Evolutionary conservation across 805 yeast species (phyloP).

Genomic region (Maudiozyma bulderi): DNA sequence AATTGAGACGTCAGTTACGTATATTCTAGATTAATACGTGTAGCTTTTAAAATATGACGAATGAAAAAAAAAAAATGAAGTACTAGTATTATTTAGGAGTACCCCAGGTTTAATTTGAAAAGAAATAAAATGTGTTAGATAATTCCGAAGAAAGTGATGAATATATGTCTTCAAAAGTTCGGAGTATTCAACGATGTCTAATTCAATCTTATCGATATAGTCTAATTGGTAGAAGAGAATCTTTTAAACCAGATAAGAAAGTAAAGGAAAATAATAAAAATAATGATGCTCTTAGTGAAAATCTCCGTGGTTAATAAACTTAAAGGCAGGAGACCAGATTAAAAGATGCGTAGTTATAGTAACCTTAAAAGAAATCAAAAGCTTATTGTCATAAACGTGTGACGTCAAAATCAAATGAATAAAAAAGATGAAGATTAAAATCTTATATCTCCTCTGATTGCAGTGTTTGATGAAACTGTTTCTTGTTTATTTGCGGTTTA

Average conservation of each 20-base stretch:
- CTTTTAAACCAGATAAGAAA: too few relatives aligned
- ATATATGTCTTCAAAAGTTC: not conserved
- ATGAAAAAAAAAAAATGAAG: not conserved
- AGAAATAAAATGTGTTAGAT: too few relatives aligned
- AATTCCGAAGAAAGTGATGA: not conserved
- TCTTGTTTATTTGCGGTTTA: too few relatives aligned
- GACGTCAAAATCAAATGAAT: not conserved
- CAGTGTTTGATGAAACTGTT: too few relatives aligned
- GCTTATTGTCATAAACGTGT: not conserved
- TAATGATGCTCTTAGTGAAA: not conserved
- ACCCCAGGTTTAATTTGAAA: not conserved
- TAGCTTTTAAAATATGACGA: not conserved
- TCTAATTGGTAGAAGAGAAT: too few relatives aligned
- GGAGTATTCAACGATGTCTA: not conserved
- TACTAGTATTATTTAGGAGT: not conserved
- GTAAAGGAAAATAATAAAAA: not conserved
- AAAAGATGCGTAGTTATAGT: not conserved
- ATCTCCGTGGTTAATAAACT: too few relatives aligned
- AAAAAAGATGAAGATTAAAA: not conserved
- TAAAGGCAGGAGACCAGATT: not conserved
- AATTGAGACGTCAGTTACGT: not conserved
- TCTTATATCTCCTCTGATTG: not conserved
- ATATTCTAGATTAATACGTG: not conserved
- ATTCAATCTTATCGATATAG: too few relatives aligned
- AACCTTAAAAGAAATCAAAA: not conserved